These are phyloP conservation scores for Porphyra umbilicalis DNA, from an alignment of 31 red algal species.

Conservation along the genomic window DNA sequence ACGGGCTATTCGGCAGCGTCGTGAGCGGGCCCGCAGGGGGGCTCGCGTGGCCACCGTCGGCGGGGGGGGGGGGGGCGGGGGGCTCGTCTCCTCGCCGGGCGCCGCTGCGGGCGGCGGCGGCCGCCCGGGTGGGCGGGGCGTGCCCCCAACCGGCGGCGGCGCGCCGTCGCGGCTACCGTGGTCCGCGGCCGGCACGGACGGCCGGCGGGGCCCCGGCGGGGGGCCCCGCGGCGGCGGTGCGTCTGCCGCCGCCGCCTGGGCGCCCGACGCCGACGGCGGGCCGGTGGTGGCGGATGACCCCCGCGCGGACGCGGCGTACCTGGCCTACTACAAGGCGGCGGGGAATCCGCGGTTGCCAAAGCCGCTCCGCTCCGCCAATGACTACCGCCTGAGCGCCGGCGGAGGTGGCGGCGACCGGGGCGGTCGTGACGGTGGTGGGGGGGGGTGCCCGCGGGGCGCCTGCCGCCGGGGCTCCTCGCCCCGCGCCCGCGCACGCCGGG, in stretches of 20 bases:
- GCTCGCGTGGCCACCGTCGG: background rate
- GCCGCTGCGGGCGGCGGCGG: background rate
- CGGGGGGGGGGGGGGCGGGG: background rate
- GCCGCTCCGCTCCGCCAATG: constrained; percentile 3
- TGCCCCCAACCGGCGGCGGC: background rate
- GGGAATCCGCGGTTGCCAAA: constrained; percentile 12
- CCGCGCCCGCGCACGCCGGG: background rate
- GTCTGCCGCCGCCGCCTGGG: background rate
- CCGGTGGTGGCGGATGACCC: constrained; percentile 8
- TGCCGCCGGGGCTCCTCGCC: background rate
- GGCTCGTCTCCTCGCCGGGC: no score
- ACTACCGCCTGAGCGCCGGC: background rate
- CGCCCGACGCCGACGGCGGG: background rate
- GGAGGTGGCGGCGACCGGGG: background rate
- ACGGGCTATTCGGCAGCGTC: background rate
- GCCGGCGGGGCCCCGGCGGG: no score
- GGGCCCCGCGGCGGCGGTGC: no score
- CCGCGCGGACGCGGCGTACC: constrained; percentile 3
- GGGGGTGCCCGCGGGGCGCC: background rate
- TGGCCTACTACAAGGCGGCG: constrained; percentile 10
- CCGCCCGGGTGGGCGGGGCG: background rate
- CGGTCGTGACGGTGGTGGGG: background rate
- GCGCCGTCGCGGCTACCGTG: background rate
- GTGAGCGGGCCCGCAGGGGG: background rate
- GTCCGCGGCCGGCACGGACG: background rate